These are phyloP conservation scores for Zymoseptoria crescenta DNA, from an alignment of 2,329 filamentous ascomycete species.

Conservation along the genomic window DNA sequence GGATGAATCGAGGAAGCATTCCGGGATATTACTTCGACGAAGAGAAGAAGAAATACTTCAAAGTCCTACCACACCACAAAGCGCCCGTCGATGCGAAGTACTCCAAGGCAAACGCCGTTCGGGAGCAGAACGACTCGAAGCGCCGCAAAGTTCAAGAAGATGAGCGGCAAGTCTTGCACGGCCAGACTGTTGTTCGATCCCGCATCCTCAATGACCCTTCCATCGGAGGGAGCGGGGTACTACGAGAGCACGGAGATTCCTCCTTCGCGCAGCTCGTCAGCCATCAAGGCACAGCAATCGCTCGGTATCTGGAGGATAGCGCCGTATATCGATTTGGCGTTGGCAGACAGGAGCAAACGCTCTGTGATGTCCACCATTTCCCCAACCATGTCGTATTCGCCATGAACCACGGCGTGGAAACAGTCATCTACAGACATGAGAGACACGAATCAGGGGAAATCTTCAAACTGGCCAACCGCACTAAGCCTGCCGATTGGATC, in stretches of 20 bases:
- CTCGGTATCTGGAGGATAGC: not conserved
- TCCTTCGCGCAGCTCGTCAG: not conserved
- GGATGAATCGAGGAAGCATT: constrained; percentile 36
- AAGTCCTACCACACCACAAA: constrained; percentile 34
- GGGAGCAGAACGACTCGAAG: constrained; percentile 28
- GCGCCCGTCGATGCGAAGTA: constrained; percentile 33
- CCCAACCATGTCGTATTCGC: not conserved
- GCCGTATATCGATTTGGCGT: not conserved
- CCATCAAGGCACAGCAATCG: not conserved
- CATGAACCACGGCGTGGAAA: not conserved
- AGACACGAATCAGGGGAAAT: not conserved
- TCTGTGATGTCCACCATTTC: not conserved
- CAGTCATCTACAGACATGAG: not conserved
- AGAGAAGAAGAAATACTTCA: constrained; percentile 45
- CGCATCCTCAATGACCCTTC: not conserved
- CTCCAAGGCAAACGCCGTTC: constrained; percentile 33
- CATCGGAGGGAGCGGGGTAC: not conserved
- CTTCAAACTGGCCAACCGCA: no score
- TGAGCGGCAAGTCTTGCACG: not conserved
- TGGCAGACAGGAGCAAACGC: not conserved
- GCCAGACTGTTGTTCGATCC: not conserved
- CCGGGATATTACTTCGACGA: constrained; percentile 43
- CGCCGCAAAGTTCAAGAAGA: constrained; percentile 22
- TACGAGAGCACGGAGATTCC: not conserved
- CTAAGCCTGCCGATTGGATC: not conserved